These are phyloP conservation scores for Tagetes erecta DNA, from an alignment of 129 eudicot species.

Conservation along the genomic window DNA sequence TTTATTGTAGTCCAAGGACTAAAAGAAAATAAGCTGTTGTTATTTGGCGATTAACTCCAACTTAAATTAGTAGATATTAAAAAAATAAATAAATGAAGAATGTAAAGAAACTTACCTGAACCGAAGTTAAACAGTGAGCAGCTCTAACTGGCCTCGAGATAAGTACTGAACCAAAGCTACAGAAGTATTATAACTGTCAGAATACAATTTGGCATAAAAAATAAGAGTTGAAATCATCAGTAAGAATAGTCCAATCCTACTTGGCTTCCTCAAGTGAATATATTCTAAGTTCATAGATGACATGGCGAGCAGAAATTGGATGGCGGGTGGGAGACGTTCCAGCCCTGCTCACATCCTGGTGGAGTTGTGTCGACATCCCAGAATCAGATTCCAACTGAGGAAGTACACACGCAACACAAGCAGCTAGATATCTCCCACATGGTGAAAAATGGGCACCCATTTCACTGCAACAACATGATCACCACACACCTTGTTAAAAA, in stretches of 20 bases:
- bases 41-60: background rate
- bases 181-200: slow-evolving; percentile 9
- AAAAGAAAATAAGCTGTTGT: background rate
- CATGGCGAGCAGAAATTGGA: slow-evolving; percentile 63
- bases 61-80: background rate
- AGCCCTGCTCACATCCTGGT: slow-evolving; percentile 48
- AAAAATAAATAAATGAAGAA: background rate
- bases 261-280: slow-evolving; percentile 66
- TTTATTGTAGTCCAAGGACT: background rate
- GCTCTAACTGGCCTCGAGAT: slow-evolving; percentile 68
- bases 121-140: slow-evolving; percentile 76
- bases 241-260: slow-evolving; percentile 29
- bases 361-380: slow-evolving; percentile 43
- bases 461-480: slow-evolving; percentile 48
- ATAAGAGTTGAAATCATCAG: background rate
- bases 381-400: slow-evolving; percentile 57
- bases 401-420: slow-evolving; percentile 73
- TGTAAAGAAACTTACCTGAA: slow-evolving; percentile 48
- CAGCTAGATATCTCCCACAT: slow-evolving; percentile 75
- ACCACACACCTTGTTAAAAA: slow-evolving; percentile 5
- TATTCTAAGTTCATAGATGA: slow-evolving; percentile 68
- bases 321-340: slow-evolving; percentile 79
- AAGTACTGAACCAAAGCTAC: slow-evolving; percentile 66
- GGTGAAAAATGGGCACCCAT: slow-evolving; percentile 90
- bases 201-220: background rate